Base-by-base conservation (phyloP, 2,329 filamentous ascomycete genomes). In the Fonsecaea monophora region DNA sequence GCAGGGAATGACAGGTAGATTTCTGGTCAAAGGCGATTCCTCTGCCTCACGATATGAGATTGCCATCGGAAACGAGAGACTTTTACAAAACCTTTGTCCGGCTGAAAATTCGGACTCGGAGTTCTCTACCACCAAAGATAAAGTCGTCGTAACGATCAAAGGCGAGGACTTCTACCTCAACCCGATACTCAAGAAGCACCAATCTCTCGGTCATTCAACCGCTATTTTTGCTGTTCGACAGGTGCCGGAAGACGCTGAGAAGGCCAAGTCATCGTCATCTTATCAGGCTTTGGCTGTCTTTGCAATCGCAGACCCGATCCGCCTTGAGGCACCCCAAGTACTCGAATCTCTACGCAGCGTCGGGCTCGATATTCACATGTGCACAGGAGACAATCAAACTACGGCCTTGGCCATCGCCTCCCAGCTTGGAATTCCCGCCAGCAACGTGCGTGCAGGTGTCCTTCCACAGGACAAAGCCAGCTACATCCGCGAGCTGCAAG, bases 351-450 rank as follows among this genome's bases (percentile, higher is more conserved):
- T 97, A 0, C 85, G 86, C 53, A 78, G 84, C 4, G 85, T 86
- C 15, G 62, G 62, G 21, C 89, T 91, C 55, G 86, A 89, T 37
- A 90, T 96, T 3, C 97, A 90, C 88, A 96, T 97, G 92, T 88
- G 97, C 42, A 96, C 92, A 0, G 94, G 94, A 35, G 94, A 97
- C 81, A 97, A 97, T 75, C 81, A 83, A n/a, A 88, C 83, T n/a
- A 97, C 94, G 0, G 94, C 94, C 1, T 83, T 85, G 21, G 92
- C 92, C 0, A 92, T 97, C 2, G 94, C 91, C 0, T 80, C 83
- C 1, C 87, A 87, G 73, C 83, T 97, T 18, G 92, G 92, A 25
- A 97, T 97, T 70, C 85, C 87, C 0, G 74, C 82, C 0, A 80
- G 83, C 62, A 91, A 96, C 75, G 89, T 97, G 70, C 91, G 96